Evolutionary conservation across 306 rosid species (phyloP), one percentile per base, ranked within the genome.

Genomic region (Benincasa hispida): DNA sequence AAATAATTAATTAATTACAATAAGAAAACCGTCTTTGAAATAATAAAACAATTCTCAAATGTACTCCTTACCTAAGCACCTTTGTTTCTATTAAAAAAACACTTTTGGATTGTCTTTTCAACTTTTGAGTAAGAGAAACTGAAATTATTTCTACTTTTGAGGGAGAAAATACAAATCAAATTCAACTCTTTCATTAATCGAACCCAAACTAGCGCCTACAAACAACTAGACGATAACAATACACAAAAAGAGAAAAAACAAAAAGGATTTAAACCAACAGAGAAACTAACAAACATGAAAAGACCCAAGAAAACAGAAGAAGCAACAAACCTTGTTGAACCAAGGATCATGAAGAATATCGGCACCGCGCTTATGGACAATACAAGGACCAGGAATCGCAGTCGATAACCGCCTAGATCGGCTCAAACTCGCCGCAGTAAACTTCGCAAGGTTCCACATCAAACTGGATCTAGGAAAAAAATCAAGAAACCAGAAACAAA

Each of bases 311-410:
- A 45, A 12, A 77, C 47, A 34, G 15, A 19, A 21, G 24, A 21
- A 41, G 21, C 17, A 35, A 32, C 30, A 15, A 70, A 94, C 99
- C 99, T 95, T 95, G 83, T 95, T 95, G 88, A 92, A 92, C 99
- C 98, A 95, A 1, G 99, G 99, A 87, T 95, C 99, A 68, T 95
- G 99, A 58, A 95, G 99, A 82, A 95, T 95, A 69, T 95, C 99
- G 70, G 99, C 90, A 39, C 99, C 99, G 55, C 99, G 99, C 86
- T 95, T 95, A 68, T 90, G 99, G 50, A 95, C 91, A 77, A 95
- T 90, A 86, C 95, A 89, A 3, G 99, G 99, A 22, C 91, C 95
- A 27, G 99, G 97, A 82, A 89, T 94, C 80, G 81, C 96, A 76
- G 96, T 68, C 78, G 97, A 90, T 78, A 90, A 86, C 10, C 83